Base-by-base conservation (phyloP, 1,139 yeast species). In the Debaryomyces nepalensis region DNA sequence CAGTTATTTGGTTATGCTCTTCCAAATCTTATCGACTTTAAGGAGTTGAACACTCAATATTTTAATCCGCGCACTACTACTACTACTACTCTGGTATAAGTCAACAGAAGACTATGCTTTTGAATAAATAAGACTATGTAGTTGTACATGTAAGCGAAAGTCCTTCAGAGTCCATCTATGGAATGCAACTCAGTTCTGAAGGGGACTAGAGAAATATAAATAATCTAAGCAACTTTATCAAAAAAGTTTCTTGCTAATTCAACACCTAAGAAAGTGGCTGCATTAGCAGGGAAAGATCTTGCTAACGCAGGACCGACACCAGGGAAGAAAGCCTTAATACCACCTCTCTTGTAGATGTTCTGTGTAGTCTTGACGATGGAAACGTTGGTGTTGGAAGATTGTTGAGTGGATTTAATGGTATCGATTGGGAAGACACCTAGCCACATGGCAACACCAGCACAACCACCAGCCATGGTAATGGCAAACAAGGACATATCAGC, bases 371-470 rank as follows among this genome's bases (percentile, higher is more conserved):
- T 79, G 6, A 72, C 66, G 61, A 90, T 82, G 12, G 88, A 77
- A 30, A 79, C 73, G 41, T 70, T 77, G 29, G 71, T 66, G 40
- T 79, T 74, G 19, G 91, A 80, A 5, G 91, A 80, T 51, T 84
- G 87, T 58, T 90, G 81, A 44, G 85, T 82, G 2, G 97, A 88
- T 72, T 93, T 93, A 65, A 93, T 86, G 15, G 98, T 93, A 64
- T 93, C 99, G 41, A 93, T 79, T 34, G 99, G 99, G 88, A 90
- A 93, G 31, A 93, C 95, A 33, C 87, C 89, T 35, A 87, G 69
- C 99, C 99, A 93, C 98, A 91, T 91, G 20, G 96, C 81, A 48
- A 91, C 88, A 60, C 98, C 98, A 2, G 97, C 96, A 62, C 81
- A 77, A 27, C 98, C 98, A 64, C 98, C 98, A 34, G 97, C 96